Percentiles rank a stretch among this genome's conserved stretches.
phyloP scores from a whole-genome alignment of 2,329 filamentous ascomycete genomes.

The Fusarium tupiense region DNA sequence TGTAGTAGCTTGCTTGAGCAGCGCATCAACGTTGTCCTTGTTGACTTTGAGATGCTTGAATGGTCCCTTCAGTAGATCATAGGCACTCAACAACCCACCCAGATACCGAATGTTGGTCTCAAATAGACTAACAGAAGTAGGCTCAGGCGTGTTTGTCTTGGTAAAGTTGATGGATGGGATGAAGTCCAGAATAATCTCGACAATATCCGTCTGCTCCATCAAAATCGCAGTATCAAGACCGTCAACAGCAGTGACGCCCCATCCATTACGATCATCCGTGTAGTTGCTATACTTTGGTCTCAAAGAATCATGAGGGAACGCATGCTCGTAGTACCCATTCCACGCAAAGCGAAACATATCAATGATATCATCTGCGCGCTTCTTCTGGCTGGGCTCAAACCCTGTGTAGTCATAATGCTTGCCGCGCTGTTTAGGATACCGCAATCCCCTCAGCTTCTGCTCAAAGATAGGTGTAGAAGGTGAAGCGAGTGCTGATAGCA shows the following conservation, averaged over 20 bases:
- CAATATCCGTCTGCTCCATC: slow-evolving; percentile 22
- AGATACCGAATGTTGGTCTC: slow-evolving; percentile 66
- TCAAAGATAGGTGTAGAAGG: not conserved
- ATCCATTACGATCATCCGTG: slow-evolving; percentile 16
- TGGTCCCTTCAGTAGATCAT: slow-evolving; percentile 57
- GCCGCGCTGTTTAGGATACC: not conserved
- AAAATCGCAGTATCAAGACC: slow-evolving; percentile 20
- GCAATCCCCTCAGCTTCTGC: not conserved
- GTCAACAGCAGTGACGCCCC: slow-evolving; percentile 19
- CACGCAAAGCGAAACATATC: slow-evolving; percentile 21
- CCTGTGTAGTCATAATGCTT: slow-evolving; percentile 15
- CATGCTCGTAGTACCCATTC: slow-evolving; percentile 11
- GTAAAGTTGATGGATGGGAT: slow-evolving; percentile 11
- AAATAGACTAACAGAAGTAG: slow-evolving; percentile 58
- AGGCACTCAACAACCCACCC: slow-evolving; percentile 61
- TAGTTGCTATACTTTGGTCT: slow-evolving; percentile 8
- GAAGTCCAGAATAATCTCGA: slow-evolving; percentile 8
- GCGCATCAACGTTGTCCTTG: slow-evolving; percentile 58
- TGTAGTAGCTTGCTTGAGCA: slow-evolving; percentile 64
- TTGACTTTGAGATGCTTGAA: slow-evolving; percentile 45
- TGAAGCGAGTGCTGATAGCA: not conserved
- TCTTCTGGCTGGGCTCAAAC: slow-evolving; percentile 12
- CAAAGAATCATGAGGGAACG: slow-evolving; percentile 2
- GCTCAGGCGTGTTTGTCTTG: not conserved
- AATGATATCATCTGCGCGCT: slow-evolving; percentile 8